These are phyloP conservation scores for Leptographium wingfieldii DNA, from an alignment of 2,329 filamentous ascomycete genomes.

Conservation along the genomic window DNA sequence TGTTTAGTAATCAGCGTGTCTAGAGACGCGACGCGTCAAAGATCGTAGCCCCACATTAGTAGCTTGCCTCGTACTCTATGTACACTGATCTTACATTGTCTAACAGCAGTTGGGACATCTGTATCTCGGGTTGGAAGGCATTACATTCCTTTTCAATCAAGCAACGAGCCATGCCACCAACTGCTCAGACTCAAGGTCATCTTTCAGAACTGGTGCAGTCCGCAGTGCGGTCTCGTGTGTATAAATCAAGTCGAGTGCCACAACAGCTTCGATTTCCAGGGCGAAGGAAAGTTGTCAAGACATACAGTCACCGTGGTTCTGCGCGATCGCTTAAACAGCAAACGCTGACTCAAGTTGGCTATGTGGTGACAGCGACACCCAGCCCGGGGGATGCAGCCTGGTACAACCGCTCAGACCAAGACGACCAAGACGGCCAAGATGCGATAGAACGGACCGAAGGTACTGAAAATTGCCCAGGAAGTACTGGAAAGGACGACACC, in stretches of 20 bases:
- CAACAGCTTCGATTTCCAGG: conserved; percentile 20
- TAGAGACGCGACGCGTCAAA: not conserved
- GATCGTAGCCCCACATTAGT: not conserved
- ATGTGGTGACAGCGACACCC: conserved; percentile 7
- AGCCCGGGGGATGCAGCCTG: conserved; percentile 6
- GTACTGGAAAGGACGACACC: not conserved
- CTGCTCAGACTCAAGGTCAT: not conserved
- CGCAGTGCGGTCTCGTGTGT: conserved; percentile 9
- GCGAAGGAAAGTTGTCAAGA: conserved; percentile 15
- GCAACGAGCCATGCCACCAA: not conserved
- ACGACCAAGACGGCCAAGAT: not conserved
- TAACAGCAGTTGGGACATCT: too few relatives aligned
- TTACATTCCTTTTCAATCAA: not conserved
- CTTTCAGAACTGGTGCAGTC: not conserved
- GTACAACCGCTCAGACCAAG: conserved; percentile 1
- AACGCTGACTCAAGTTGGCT: conserved; percentile 23
- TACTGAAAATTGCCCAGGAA: not conserved
- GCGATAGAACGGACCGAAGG: not conserved
- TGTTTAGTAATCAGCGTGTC: too few relatives aligned
- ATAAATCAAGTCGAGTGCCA: conserved; percentile 14
- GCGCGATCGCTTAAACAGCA: conserved; percentile 16
- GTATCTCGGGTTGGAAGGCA: not conserved
- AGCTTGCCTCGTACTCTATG: not conserved
- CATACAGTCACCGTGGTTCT: conserved; percentile 13
- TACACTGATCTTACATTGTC: not conserved